These are phyloP conservation scores for Phalaenopsis equestris DNA, from an alignment of 106 monocot genomes.

Conservation along the genomic window DNA sequence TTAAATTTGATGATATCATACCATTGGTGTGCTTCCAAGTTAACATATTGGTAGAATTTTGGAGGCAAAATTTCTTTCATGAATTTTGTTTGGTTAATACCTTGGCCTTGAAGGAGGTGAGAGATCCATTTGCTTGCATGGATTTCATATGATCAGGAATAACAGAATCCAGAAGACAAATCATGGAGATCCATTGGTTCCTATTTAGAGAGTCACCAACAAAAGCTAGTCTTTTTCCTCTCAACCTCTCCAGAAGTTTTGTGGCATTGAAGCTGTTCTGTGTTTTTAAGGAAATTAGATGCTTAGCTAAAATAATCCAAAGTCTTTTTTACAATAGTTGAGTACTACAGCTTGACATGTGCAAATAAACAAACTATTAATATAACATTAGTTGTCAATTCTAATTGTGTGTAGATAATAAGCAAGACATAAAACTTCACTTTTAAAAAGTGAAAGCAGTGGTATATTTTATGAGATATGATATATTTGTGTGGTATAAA, in stretches of 20 bases:
- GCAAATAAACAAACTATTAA: no score
- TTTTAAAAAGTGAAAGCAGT: no score
- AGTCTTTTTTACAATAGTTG: no score
- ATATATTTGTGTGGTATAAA: no score
- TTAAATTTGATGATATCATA: not conserved
- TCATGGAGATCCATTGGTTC: conserved; percentile 75
- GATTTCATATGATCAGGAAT: conserved; percentile 32
- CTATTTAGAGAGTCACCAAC: conserved; percentile 70
- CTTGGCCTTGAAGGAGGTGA: conserved; percentile 54
- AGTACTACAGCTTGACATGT: no score
- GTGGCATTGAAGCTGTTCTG: conserved; percentile 44
- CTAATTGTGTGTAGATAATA: no score
- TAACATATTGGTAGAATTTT: not conserved
- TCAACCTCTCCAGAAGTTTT: conserved; percentile 51
- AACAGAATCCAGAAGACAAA: conserved; percentile 59
- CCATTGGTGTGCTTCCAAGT: not conserved
- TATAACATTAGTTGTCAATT: no score
- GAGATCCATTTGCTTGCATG: conserved; percentile 39
- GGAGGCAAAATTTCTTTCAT: not conserved
- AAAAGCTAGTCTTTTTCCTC: conserved; percentile 47
- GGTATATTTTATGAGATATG: no score
- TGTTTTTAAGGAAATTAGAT: not conserved
- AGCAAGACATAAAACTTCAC: no score
- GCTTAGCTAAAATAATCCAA: not conserved
- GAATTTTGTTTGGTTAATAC: conserved; percentile 12